A percentile compares a stretch with the other conserved stretches of the same genome.
Conservation (phyloP, 164 flowering plant genomes). For the Tetrastigma voinierianum region DNA sequence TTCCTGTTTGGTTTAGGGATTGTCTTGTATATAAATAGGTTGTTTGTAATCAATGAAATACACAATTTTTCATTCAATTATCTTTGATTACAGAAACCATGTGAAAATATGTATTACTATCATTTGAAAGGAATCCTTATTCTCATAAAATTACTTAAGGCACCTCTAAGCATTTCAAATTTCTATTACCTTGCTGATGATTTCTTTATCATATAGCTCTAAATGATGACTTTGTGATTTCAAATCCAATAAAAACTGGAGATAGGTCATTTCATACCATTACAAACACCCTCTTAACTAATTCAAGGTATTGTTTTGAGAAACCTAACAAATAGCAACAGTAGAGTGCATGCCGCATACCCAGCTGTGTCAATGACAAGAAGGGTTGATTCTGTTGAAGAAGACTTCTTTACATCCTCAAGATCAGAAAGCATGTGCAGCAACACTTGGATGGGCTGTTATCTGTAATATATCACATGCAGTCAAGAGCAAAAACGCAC, state of each 20-base stretch:
- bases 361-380: slow-evolving; percentile 92
- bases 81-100: too few relatives aligned
- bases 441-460: slow-evolving; percentile 92
- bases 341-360: slow-evolving; percentile 39
- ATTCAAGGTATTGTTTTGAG: neutral
- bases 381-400: slow-evolving; percentile 88
- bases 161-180: neutral
- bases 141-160: neutral
- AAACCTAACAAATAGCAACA: neutral
- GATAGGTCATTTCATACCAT: neutral
- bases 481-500: neutral
- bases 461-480: slow-evolving; percentile 37
- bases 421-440: slow-evolving; percentile 81
- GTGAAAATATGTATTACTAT: neutral
- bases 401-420: slow-evolving; percentile 66
- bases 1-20: too few relatives aligned
- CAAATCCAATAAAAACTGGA: neutral
- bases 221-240: neutral
- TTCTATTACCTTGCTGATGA: neutral
- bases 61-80: too few relatives aligned
- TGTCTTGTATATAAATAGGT: too few relatives aligned
- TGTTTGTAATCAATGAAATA: too few relatives aligned
- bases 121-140: neutral
- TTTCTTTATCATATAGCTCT: neutral
- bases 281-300: neutral